Base-by-base conservation (phyloP, 495 filamentous ascomycete species). In the Articulospora tetracladia region DNA sequence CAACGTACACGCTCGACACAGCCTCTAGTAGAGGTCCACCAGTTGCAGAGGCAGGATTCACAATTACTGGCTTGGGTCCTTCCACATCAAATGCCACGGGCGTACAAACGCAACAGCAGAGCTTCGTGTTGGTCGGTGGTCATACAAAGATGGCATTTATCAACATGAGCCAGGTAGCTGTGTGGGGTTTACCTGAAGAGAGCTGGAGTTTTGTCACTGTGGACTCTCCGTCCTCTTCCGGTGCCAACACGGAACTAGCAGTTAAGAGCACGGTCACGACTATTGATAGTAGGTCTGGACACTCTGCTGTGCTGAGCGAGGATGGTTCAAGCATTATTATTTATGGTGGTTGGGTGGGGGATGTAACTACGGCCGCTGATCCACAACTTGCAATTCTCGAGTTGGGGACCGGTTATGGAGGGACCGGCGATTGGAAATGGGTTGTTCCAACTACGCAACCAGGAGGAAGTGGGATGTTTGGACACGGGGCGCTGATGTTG, bases 311-410 rank as follows among this genome's bases (percentile, higher is more conserved):
- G 6, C 73, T 96, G 7, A 89, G 85, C 2, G 77, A 84, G 39
- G 92, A 96, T 71, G 91, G 92, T 1, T 83, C 71, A 28, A 83
- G 79, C 51, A 73, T 97, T 12, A 75, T 95, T 48, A 75, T 98
- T 3, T 82, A 90, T 65, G 93, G 93, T 15, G 93, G 93, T 10
- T 98, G 93, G 93, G 90, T 96, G 13, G 93, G 93, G 15, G 85
- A 95, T 72, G 76, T 84, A 0, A 80, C 72, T 20, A 84, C 84
- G 28, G 79, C 92, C 17, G 93, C 93, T 1, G 73, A 83, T 32
- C 93, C 93, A 15, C 91, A 93, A 66, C 75, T 98, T 13, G 90
- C 83, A 1, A 73, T 96, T 20, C 73, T 97, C 19, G 75, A 88
- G 30, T 71, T 97, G 24, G 87, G 88, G 10, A 78, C 80, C 26